phyloP scores from a whole-genome alignment of 2,329 filamentous ascomycete species.

The Paraconiothyrium brasiliense region DNA sequence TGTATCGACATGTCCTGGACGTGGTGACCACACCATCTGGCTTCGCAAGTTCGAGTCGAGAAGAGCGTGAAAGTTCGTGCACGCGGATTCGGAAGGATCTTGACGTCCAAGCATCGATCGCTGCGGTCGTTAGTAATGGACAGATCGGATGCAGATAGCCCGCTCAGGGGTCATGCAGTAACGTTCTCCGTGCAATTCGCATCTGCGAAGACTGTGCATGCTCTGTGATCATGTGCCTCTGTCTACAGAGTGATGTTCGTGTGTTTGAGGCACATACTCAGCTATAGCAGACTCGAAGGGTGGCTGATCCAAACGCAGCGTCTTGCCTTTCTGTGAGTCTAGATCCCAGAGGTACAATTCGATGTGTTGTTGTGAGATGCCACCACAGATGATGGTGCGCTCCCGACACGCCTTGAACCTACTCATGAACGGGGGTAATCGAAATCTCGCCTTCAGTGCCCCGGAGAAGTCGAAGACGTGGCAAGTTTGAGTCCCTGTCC shows the following conservation, averaged over 20 bases:
- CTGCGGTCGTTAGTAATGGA: constrained; percentile 5
- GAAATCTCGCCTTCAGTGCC: constrained; percentile 32
- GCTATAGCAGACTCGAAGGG: constrained; percentile 1
- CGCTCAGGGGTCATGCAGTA: too few relatives aligned
- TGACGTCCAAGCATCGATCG: neutral
- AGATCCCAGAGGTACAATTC: constrained; percentile 43
- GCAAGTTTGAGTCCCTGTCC: constrained; percentile 23
- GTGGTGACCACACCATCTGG: constrained; percentile 8
- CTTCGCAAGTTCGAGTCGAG: constrained; percentile 2
- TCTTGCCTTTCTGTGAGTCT: constrained; percentile 31
- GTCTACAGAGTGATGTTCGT: neutral
- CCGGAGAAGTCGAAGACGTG: constrained; percentile 34
- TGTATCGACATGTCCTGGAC: constrained; percentile 6
- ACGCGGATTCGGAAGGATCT: neutral
- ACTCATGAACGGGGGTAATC: constrained; percentile 21
- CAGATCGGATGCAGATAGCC: neutral
- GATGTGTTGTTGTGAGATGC: constrained; percentile 5
- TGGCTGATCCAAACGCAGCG: neutral
- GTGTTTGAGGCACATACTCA: neutral
- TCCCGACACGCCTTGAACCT: constrained; percentile 27
- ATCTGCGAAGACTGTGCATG: neutral
- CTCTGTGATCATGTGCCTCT: neutral
- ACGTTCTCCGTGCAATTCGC: too few relatives aligned
- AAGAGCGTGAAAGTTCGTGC: constrained; percentile 10
- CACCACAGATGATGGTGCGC: constrained; percentile 36